phyloP scores from a whole-genome alignment of 345 rosid genomes.

The Angophora floribunda region DNA sequence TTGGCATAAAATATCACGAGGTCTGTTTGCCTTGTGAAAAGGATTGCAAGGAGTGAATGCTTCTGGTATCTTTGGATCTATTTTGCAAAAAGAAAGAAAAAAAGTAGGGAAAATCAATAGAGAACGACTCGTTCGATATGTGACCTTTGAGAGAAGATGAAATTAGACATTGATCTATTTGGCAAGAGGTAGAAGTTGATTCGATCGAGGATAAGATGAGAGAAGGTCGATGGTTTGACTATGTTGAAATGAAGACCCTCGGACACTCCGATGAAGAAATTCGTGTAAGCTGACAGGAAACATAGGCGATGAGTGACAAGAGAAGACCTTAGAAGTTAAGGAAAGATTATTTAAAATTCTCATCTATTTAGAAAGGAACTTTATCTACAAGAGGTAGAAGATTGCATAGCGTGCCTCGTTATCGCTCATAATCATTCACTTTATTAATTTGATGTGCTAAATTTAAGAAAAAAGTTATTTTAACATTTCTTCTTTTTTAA shows the following conservation, averaged over 20 bases:
- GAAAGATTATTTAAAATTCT: too few relatives aligned
- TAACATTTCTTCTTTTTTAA: too few relatives aligned
- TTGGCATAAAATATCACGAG: not conserved
- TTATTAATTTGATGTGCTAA: too few relatives aligned
- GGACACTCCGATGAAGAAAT: not conserved
- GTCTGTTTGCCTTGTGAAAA: not conserved
- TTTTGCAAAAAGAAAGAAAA: not conserved
- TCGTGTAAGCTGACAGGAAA: not conserved
- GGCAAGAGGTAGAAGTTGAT: not conserved
- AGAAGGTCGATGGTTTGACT: too few relatives aligned
- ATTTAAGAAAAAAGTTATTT: too few relatives aligned
- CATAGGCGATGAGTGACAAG: not conserved
- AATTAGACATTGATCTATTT: too few relatives aligned
- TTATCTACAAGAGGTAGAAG: not conserved
- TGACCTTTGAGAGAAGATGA: not conserved
- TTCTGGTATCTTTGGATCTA: not conserved
- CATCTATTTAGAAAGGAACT: not conserved
- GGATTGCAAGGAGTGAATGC: not conserved
- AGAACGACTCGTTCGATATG: not conserved
- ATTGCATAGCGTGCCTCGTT: too few relatives aligned
- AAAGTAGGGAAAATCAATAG: rapidly evolving
- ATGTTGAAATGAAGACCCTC: not conserved
- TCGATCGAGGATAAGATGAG: not conserved
- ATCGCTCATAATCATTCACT: too few relatives aligned
- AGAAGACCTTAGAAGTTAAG: not conserved